A percentile compares a stretch with the other conserved stretches of the same genome.
Evolutionary conservation across 2,329 filamentous ascomycete genomes (phyloP).

Genomic region (Botrytis fabae): DNA sequence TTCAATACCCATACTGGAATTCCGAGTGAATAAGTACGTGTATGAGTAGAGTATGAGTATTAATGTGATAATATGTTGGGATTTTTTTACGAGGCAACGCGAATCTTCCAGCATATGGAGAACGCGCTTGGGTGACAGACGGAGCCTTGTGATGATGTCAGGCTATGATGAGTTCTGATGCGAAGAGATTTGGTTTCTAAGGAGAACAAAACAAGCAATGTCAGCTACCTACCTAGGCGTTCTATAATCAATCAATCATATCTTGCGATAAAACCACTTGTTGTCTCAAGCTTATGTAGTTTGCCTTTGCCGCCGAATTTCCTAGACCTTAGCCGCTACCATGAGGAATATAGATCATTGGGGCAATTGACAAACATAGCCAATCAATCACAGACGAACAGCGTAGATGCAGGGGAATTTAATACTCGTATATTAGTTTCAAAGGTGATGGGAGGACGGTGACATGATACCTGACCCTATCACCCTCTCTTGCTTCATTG

Average conservation of each 20-base stretch:
- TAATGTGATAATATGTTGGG: slow-evolving; percentile 5
- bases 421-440: slow-evolving; percentile 11
- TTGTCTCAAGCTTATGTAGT: background rate
- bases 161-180: slow-evolving; percentile 8
- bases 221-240: background rate
- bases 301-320: slow-evolving; percentile 1
- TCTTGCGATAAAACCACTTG: background rate
- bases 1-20: slow-evolving; percentile 31
- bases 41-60: background rate
- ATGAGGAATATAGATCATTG: background rate
- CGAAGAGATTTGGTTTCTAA: background rate
- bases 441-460: background rate
- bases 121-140: slow-evolving; percentile 20
- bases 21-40: background rate
- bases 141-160: slow-evolving; percentile 25
- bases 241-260: background rate
- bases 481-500: background rate
- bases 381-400: background rate
- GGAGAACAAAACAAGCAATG: background rate
- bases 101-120: slow-evolving; percentile 14
- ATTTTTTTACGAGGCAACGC: slow-evolving; percentile 16
- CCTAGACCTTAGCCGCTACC: background rate
- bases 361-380: background rate
- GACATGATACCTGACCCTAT: background rate
- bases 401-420: background rate